These are phyloP conservation scores for Ceratocystis destructans DNA, from an alignment of 2,329 filamentous ascomycete genomes.

Conservation along the genomic window DNA sequence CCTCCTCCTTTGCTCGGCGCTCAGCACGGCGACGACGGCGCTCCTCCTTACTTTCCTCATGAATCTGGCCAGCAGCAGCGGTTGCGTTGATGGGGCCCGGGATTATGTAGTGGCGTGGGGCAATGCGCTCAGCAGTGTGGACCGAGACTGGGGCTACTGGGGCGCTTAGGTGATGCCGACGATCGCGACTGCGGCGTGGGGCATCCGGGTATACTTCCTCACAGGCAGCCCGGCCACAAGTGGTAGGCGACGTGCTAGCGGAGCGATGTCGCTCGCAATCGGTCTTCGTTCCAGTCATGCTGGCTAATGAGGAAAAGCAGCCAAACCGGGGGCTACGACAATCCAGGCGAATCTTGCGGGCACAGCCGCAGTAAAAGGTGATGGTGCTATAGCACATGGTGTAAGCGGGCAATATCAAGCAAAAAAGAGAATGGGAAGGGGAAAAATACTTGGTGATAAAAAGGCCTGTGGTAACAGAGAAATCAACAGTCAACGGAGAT, in stretches of 20 bases:
- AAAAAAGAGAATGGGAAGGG: neutral
- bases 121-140: neutral
- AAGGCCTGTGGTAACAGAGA: too few species aligned
- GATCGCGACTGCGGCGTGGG: neutral
- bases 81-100: neutral
- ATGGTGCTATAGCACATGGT: conserved; percentile 11
- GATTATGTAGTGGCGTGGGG: neutral
- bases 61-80: neutral
- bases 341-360: neutral
- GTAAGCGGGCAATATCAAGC: neutral
- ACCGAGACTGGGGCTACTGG: neutral
- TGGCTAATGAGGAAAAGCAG: neutral
- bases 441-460: neutral
- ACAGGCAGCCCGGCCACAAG: conserved; percentile 13
- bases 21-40: neutral
- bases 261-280: conserved; percentile 6
- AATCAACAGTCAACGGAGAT: neutral
- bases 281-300: conserved; percentile 1
- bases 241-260: conserved; percentile 1
- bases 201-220: conserved; percentile 9
- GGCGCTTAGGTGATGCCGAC: neutral
- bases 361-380: conserved; percentile 11
- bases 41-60: neutral
- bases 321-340: conserved; percentile 8
- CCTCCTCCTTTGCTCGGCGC: neutral